These are phyloP conservation scores for Anthoceros angustus DNA, from an alignment of 225 moss, liverwort and hornwort genomes.

Conservation along the genomic window DNA sequence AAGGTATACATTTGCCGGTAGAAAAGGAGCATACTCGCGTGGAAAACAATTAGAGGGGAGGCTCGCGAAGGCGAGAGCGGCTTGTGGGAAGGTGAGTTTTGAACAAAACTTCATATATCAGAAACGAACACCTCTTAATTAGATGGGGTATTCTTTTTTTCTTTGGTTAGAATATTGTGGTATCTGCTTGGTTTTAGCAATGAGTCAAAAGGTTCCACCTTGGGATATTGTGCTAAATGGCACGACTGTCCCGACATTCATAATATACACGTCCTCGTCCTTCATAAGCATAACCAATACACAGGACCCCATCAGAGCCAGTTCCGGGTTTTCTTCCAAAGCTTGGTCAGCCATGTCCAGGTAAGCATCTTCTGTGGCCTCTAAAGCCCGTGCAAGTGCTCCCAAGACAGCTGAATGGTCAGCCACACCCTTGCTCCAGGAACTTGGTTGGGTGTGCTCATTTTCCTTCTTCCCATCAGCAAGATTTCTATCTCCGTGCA, in stretches of 20 bases:
- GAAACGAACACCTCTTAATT: too few species aligned
- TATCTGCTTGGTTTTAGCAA: constrained; percentile 25
- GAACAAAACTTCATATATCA: too few species aligned
- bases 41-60: too few species aligned
- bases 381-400: constrained; percentile 77
- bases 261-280: constrained; percentile 96
- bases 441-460: constrained; percentile 32
- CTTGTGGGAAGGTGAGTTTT: too few species aligned
- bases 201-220: constrained; percentile 38
- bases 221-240: constrained; percentile 80
- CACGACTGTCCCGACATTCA: constrained; percentile 99
- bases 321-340: constrained; percentile 73
- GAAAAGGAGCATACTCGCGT: too few species aligned
- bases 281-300: constrained; percentile 99
- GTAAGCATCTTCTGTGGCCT: constrained; percentile 83
- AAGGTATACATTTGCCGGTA: too few species aligned
- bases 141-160: too few species aligned
- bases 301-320: constrained; percentile 98
- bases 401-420: constrained; percentile 68
- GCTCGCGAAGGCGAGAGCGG: too few species aligned
- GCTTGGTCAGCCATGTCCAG: constrained; percentile 94
- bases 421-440: constrained; percentile 26
- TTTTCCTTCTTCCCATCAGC: constrained; percentile 43
- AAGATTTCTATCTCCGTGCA: constrained; percentile 38
- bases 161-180: too few species aligned